Evolutionary conservation across 495 filamentous ascomycete genomes (phyloP), one percentile per base, ranked within the genome.

Genomic region (Podospora bellae-mahoneyi): DNA sequence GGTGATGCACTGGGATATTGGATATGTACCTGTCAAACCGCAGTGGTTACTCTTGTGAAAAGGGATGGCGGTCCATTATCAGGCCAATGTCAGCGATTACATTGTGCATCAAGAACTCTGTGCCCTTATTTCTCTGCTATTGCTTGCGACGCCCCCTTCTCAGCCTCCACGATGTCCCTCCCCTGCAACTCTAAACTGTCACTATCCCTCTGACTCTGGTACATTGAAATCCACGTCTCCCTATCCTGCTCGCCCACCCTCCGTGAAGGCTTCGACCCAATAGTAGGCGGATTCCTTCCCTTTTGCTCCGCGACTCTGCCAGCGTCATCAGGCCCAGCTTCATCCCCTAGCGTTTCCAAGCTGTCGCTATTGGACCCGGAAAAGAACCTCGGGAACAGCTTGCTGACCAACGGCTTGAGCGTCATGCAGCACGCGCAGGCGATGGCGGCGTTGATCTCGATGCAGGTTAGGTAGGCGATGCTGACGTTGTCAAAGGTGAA

Each of bases 361-460:
- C 15, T 48, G 9, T 48, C 9, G 39, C 23, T 23, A 23, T 48
- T 13, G 7, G 39, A 48, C 39, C 39, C 39, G 7, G 39, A 48
- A 16, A 48, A 48, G 39, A 48, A 48, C 39, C 15, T 48, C 9
- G 39, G 39, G 62, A 74, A 78, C 6, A 70, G 19, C 1, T 67
- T 68, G 13, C 64, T 67, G 18, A 77, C 32, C 5, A 76, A 60
- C 9, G 75, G 73, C 26, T 75, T 74, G 10, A 79, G 66, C 10
- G 75, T 75, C 60, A 77, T 75, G 59, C 75, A 71, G 68, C 77
- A 78, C 5, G 78, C 77, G 58, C 77, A 76, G 44, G 74, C 71
- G 53, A 80, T 76, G n/a, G 75, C 75, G 13, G 77, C 69, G 70
- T 79, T 75, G 65, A 69, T 66, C 71, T 79, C 76, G 68, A 78